Evolutionary conservation across 306 rosid genomes (phyloP).

Genomic region (Quercus cerris): DNA sequence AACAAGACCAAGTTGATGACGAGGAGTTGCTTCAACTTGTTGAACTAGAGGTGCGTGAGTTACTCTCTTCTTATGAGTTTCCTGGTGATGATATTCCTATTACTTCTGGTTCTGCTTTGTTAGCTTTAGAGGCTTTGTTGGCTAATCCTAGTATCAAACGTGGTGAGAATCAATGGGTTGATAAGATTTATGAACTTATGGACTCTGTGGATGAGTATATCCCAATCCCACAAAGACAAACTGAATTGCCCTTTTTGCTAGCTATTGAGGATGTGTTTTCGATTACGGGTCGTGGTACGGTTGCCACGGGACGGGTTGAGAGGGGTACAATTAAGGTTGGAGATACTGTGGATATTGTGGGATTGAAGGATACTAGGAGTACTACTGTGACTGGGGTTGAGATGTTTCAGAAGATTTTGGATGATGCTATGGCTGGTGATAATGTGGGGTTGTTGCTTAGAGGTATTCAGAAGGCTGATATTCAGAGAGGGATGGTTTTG

Average conservation of each 20-base stretch:
- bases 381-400: slow-evolving; percentile 87
- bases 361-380: slow-evolving; percentile 66
- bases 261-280: slow-evolving; percentile 84
- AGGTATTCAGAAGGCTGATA: slow-evolving; percentile 77
- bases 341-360: slow-evolving; percentile 68
- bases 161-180: slow-evolving; percentile 76
- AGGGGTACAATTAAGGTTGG: slow-evolving; percentile 68
- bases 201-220: slow-evolving; percentile 71
- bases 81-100: slow-evolving; percentile 90
- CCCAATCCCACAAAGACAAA: slow-evolving; percentile 76
- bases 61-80: slow-evolving; percentile 69
- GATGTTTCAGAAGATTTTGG: slow-evolving; percentile 86
- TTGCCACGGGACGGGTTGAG: slow-evolving; percentile 83
- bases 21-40: slow-evolving; percentile 82
- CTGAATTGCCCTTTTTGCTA: slow-evolving; percentile 67
- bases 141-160: slow-evolving; percentile 55
- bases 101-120: slow-evolving; percentile 67
- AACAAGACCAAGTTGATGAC: slow-evolving; percentile 85
- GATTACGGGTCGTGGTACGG: slow-evolving; percentile 86
- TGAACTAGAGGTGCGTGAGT: slow-evolving; percentile 79
- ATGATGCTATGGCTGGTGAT: slow-evolving; percentile 84
- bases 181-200: slow-evolving; percentile 81
- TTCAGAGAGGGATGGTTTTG: slow-evolving; percentile 93
- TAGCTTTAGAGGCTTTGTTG: slow-evolving; percentile 81
- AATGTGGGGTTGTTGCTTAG: slow-evolving; percentile 85